phyloP scores from a whole-genome alignment of 805 yeast species.

The Barnettozyma siamensis region DNA sequence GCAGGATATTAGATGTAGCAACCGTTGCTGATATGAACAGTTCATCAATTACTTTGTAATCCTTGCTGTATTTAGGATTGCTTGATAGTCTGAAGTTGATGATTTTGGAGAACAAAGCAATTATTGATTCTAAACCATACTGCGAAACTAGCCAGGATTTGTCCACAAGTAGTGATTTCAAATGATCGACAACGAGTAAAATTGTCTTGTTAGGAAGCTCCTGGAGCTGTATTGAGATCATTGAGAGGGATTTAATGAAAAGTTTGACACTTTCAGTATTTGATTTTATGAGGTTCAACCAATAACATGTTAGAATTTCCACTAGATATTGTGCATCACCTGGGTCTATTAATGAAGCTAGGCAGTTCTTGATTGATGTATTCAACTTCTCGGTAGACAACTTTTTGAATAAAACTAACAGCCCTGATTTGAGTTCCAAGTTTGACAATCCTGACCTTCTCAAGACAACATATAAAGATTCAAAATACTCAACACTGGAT shows the following conservation, averaged over 20 bases:
- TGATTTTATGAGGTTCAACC: constrained; percentile 9
- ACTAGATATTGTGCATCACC: constrained; percentile 15
- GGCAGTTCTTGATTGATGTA: constrained; percentile 15
- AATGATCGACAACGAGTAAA: constrained; percentile 7
- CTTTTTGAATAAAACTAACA: constrained; percentile 13
- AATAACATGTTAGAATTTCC: constrained; percentile 20
- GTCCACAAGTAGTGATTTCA: constrained; percentile 41
- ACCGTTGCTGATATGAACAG: constrained; percentile 35
- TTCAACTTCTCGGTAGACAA: constrained; percentile 5
- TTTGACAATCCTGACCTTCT: constrained; percentile 22
- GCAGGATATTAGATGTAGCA: constrained; percentile 52
- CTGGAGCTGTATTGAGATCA: constrained; percentile 1
- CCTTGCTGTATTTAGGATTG: not conserved
- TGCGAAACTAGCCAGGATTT: constrained; percentile 59
- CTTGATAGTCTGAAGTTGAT: constrained; percentile 7
- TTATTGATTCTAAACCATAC: constrained; percentile 52
- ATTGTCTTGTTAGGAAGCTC: not conserved
- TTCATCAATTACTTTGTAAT: constrained; percentile 4
- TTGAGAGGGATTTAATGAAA: constrained; percentile 17
- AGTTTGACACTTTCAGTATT: constrained; percentile 4
- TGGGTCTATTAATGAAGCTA: constrained; percentile 18
- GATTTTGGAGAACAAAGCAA: constrained; percentile 34
- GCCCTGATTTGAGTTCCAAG: constrained; percentile 17
- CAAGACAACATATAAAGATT: constrained; percentile 31
- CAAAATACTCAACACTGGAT: constrained; percentile 23